Conservation (phyloP, 805 yeast genomes). For the Kurtzmaniella cleridarum region DNA sequence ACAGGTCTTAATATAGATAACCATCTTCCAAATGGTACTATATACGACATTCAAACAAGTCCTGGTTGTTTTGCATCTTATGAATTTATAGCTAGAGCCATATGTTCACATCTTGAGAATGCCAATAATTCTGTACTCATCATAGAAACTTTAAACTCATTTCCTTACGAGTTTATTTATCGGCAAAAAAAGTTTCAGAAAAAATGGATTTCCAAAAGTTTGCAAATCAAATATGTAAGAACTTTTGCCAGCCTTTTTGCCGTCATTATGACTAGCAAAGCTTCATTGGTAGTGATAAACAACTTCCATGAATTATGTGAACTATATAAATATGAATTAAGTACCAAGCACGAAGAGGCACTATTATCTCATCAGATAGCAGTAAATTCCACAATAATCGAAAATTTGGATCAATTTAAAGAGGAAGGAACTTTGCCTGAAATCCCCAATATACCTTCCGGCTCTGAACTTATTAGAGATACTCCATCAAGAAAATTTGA, state of each 20-base stretch:
- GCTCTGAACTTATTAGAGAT: conserved; percentile 21
- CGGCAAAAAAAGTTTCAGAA: conserved; percentile 15
- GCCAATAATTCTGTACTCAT: conserved; percentile 17
- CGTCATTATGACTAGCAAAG: conserved; percentile 11
- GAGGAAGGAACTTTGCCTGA: conserved; percentile 19
- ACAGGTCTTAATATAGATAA: conserved; percentile 14
- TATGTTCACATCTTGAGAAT: conserved; percentile 23
- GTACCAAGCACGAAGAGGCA: conserved; percentile 28
- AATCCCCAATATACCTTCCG: conserved; percentile 23
- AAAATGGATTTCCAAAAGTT: conserved; percentile 13
- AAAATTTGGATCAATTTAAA: conserved; percentile 13
- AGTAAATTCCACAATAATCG: conserved; percentile 15
- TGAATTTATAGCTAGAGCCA: conserved; percentile 16
- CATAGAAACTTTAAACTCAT: conserved; percentile 25
- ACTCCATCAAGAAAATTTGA: conserved; percentile 27
- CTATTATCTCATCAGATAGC: conserved; percentile 27
- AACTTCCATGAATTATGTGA: conserved; percentile 33
- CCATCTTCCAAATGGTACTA: conserved; percentile 17
- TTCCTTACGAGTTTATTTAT: conserved; percentile 21
- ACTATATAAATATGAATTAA: conserved; percentile 26
- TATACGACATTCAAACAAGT: conserved; percentile 34
- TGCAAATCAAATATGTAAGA: conserved; percentile 11
- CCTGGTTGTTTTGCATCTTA: conserved; percentile 22
- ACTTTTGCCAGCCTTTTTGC: conserved; percentile 25
- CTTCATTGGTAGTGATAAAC: conserved; percentile 18